Percentiles rank a stretch among this genome's conserved stretches.
Evolutionary conservation across 2,329 filamentous ascomycete genomes (phyloP).

Genomic region (Aspergillus proliferans): DNA sequence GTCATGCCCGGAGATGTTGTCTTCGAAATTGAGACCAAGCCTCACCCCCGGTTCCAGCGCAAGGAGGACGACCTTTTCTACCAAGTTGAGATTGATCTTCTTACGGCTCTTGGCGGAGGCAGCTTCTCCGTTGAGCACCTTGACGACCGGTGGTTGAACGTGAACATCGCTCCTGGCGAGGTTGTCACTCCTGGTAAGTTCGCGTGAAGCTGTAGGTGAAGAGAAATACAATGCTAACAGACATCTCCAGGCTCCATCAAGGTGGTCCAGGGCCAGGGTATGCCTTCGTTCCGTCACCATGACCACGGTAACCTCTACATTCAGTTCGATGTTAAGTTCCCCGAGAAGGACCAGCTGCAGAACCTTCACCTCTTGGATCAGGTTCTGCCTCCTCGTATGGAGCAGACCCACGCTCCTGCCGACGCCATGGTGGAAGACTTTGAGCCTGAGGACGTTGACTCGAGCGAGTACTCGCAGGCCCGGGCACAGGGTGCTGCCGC

Average conservation of each 20-base stretch:
- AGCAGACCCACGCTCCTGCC: constrained; percentile 61
- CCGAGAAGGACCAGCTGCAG: constrained; percentile 62
- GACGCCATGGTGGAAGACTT: constrained; percentile 92
- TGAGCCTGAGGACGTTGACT: constrained; percentile 77
- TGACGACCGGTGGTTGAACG: constrained; percentile 91
- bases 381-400: constrained; percentile 68
- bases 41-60: constrained; percentile 89
- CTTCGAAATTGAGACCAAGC: constrained; percentile 99
- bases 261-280: constrained; percentile 91
- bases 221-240: constrained; percentile 5
- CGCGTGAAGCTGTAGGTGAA: neutral
- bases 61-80: constrained; percentile 96
- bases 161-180: constrained; percentile 89
- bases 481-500: constrained; percentile 61
- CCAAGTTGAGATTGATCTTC: constrained; percentile 88
- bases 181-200: constrained; percentile 81
- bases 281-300: constrained; percentile 94
- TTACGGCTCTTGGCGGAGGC: constrained; percentile 89
- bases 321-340: constrained; percentile 97
- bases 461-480: constrained; percentile 55
- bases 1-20: constrained; percentile 92
- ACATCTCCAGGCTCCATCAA: constrained; percentile 68
- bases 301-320: constrained; percentile 95
- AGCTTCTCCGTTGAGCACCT: constrained; percentile 91
- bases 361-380: constrained; percentile 75